Evolutionary conservation across 176 grass and related monocot species (phyloP), one percentile per base, ranked within the genome.

Genomic region (Carex myosuroides): DNA sequence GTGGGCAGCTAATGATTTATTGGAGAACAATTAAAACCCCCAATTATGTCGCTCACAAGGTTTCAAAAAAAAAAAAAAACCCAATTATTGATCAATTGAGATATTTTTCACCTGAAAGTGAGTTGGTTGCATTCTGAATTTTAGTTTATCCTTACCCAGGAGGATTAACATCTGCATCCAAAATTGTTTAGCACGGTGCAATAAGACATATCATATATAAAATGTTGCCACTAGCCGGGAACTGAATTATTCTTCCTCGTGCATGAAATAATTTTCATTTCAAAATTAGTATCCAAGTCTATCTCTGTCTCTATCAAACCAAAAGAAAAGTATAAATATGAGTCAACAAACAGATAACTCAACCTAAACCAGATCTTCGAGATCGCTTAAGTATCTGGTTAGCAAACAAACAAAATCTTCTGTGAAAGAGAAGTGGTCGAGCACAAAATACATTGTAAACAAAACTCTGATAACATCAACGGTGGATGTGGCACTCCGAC

Each of bases 401-500:
- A 57, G 24, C 50, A 77, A 77, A 26, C 30, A 76, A 30, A 55
- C 8, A 29, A 32, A 3, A 39, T 39, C 37, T 39, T 39, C 12
- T 32, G 70, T 44, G 1, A 32, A 55, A 42, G 1, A 55, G 5
- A 77, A 57, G 26, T 78, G 52, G 26, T 9, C 18, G 14, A 18
- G 26, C 73, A 57, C 52, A 44, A 71, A 35, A 67, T 13, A 16
- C 13, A 35, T 22, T 30, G 8, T 29, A 5, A 60, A 60, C 57
- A 0, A 60, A 60, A 50, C 10, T 60, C 13, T 60, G 18, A 60
- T 17, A 60, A 60, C 16, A 41, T 70, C 66, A 44, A 71, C 39
- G 39, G 68, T 71, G 37, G 6, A 71, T 71, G 68, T 71, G 37
- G 37, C 37, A 35, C 68, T 71, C 68, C 68, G 68, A 71, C 68